phyloP scores from a whole-genome alignment of 495 filamentous ascomycete species.

The Xylaria bambusicola region DNA sequence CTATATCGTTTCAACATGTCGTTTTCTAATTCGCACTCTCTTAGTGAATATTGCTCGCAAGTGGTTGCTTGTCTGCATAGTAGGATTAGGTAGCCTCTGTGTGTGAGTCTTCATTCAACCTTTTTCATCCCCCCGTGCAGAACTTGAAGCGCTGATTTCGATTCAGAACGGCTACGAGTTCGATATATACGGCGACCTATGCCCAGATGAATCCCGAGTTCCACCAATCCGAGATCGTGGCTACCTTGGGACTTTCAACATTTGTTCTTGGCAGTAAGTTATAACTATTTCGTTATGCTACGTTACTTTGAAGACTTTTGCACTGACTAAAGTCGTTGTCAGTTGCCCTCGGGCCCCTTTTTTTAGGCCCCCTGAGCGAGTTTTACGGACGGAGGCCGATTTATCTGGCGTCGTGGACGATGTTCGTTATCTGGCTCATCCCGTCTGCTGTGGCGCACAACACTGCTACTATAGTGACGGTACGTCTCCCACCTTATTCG shows the following conservation, averaged over 20 bases:
- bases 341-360: conserved; percentile 69
- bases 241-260: conserved; percentile 76
- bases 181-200: conserved; percentile 88
- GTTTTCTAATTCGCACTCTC: neutral
- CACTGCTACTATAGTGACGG: conserved; percentile 76
- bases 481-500: conserved; percentile 12
- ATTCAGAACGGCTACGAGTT: conserved; percentile 78
- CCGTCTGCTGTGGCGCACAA: conserved; percentile 87
- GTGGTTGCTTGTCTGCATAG: conserved; percentile 77
- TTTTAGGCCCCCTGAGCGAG: conserved; percentile 63
- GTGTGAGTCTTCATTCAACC: conserved; percentile 63
- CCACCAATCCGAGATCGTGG: conserved; percentile 64
- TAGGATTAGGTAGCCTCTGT: conserved; percentile 71
- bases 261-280: conserved; percentile 70
- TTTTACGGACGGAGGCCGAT: conserved; percentile 89
- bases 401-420: conserved; percentile 74
- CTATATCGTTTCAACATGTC: too few species aligned
- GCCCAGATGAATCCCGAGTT: conserved; percentile 79
- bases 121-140: too few species aligned
- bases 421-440: conserved; percentile 84
- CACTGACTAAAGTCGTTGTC: conserved; percentile 16
- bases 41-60: conserved; percentile 59
- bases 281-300: neutral
- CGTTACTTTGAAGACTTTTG: neutral
- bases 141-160: conserved; percentile 50